These are phyloP conservation scores for Lichtheimia ornata DNA, from an alignment of 371 early-diverging fungal species.

Conservation along the genomic window DNA sequence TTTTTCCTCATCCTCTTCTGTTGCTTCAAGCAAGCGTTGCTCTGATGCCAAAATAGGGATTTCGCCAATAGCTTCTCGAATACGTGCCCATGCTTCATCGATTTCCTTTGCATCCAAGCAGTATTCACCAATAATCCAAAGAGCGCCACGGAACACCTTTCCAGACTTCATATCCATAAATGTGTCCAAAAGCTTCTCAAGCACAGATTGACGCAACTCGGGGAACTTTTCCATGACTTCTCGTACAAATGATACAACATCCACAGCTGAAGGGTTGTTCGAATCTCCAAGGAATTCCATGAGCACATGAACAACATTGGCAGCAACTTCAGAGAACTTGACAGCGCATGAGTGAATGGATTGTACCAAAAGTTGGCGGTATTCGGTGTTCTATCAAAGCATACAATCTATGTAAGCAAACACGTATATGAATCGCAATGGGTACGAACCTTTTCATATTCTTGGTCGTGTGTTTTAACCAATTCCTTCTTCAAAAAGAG, in stretches of 20 bases:
- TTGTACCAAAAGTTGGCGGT: conserved; percentile 91
- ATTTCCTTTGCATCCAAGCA: conserved; percentile 74
- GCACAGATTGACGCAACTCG: conserved; percentile 76
- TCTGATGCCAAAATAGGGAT: conserved; percentile 91
- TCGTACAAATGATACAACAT: conserved; percentile 93
- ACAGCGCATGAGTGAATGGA: conserved; percentile 96
- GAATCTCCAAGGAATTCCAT: conserved; percentile 94
- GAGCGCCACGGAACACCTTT: conserved; percentile 94
- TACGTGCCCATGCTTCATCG: conserved; percentile 81
- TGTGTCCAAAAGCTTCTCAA: conserved; percentile 76
- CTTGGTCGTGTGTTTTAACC: conserved; percentile 84
- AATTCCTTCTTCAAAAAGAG: conserved; percentile 92
- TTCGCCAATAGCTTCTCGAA: conserved; percentile 85
- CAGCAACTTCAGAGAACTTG: conserved; percentile 93
- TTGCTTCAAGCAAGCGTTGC: conserved; percentile 68
- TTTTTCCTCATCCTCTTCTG: conserved; percentile 49
- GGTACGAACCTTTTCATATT: conserved; percentile 77
- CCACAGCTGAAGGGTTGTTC: conserved; percentile 89
- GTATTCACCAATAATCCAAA: conserved; percentile 97
- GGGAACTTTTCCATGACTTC: conserved; percentile 97
- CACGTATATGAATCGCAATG: neutral
- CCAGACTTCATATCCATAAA: conserved; percentile 92
- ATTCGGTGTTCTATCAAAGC: conserved; percentile 75
- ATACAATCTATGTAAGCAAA: neutral
- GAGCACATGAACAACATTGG: conserved; percentile 90